Evolutionary conservation across 2,329 filamentous ascomycete genomes (phyloP).

Genomic region (Exophiala calicioides): DNA sequence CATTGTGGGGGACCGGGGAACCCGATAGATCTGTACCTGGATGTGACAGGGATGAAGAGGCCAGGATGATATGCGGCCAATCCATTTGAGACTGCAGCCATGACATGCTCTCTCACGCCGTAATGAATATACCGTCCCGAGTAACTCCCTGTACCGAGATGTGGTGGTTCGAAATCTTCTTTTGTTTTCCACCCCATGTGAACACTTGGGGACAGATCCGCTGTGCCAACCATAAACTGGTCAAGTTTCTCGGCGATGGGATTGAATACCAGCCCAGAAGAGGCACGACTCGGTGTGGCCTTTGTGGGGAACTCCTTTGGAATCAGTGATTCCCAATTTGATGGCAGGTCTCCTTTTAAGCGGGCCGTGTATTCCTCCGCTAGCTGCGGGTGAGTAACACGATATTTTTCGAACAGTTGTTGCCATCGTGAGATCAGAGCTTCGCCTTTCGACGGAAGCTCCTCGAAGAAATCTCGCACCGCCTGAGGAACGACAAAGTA

Average conservation of each 20-base stretch:
- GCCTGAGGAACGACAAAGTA: conserved; percentile 49
- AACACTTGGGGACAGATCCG: conserved; percentile 55
- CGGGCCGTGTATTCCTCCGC: conserved; percentile 52
- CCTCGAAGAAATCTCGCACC: conserved; percentile 56
- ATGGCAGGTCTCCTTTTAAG: conserved; percentile 50
- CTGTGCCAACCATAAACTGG: conserved; percentile 57
- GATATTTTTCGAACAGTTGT: conserved; percentile 47
- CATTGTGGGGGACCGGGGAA: no score
- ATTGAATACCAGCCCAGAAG: conserved; percentile 54
- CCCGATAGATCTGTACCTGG: conserved; percentile 30
- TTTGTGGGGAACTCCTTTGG: conserved; percentile 51
- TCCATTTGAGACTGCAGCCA: conserved; percentile 85
- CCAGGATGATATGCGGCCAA: conserved; percentile 57
- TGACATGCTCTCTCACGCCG: conserved; percentile 87
- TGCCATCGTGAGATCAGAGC: conserved; percentile 53
- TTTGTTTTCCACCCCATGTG: conserved; percentile 59
- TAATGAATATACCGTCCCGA: conserved; percentile 65
- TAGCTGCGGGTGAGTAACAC: conserved; percentile 48
- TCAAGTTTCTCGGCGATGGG: conserved; percentile 52
- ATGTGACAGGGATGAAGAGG: conserved; percentile 58
- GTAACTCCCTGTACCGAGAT: conserved; percentile 27
- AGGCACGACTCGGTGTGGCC: conserved; percentile 52
- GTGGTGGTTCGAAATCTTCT: conserved; percentile 54
- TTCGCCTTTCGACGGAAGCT: conserved; percentile 50
- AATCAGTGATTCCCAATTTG: conserved; percentile 54